These are phyloP conservation scores for Beauveria medogensis DNA, from an alignment of 2,329 filamentous ascomycete genomes.

Conservation along the genomic window DNA sequence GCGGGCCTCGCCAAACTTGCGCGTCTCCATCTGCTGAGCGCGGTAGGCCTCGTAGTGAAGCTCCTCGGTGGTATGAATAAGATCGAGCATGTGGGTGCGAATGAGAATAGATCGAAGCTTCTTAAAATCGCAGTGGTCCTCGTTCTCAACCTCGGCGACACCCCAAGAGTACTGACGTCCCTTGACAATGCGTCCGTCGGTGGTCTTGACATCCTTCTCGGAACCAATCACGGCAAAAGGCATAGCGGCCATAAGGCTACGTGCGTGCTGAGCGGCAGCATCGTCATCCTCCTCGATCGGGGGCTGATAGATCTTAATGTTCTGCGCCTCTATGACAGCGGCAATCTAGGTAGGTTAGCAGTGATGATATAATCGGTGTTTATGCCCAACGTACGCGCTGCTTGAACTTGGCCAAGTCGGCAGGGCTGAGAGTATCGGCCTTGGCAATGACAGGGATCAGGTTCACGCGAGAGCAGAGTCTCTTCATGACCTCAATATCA, in stretches of 20 bases:
- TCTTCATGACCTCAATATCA: slow-evolving; percentile 99
- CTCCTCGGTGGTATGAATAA: slow-evolving; percentile 99
- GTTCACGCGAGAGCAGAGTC: slow-evolving; percentile 95
- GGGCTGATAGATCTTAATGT: slow-evolving; percentile 99
- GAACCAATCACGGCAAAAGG: slow-evolving; percentile 98
- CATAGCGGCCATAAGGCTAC: slow-evolving; percentile 92
- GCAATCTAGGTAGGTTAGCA: slow-evolving; percentile 58
- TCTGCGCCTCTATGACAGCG: slow-evolving; percentile 92
- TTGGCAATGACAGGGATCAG: slow-evolving; percentile 97
- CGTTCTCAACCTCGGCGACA: slow-evolving; percentile 98
- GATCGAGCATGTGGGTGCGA: slow-evolving; percentile 98
- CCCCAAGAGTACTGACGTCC: slow-evolving; percentile 98
- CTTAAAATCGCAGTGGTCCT: slow-evolving; percentile 99
- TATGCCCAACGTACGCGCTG: slow-evolving; percentile 58
- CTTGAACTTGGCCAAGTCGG: slow-evolving; percentile 91
- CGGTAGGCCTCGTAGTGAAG: slow-evolving; percentile 99
- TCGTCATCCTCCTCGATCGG: slow-evolving; percentile 98
- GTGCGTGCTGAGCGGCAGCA: slow-evolving; percentile 87
- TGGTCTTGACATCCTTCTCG: slow-evolving; percentile 97
- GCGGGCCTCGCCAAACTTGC: slow-evolving; percentile 96
- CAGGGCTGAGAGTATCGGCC: slow-evolving; percentile 92
- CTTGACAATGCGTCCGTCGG: slow-evolving; percentile 94
- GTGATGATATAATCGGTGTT: neutral
- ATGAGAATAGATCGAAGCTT: slow-evolving; percentile 98
- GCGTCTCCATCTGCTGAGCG: slow-evolving; percentile 98